Percentiles rank a stretch among this genome's conserved stretches.
Conservation (phyloP, 2,329 filamentous ascomycete species). For the Neoscytalidium dimidiatum region DNA sequence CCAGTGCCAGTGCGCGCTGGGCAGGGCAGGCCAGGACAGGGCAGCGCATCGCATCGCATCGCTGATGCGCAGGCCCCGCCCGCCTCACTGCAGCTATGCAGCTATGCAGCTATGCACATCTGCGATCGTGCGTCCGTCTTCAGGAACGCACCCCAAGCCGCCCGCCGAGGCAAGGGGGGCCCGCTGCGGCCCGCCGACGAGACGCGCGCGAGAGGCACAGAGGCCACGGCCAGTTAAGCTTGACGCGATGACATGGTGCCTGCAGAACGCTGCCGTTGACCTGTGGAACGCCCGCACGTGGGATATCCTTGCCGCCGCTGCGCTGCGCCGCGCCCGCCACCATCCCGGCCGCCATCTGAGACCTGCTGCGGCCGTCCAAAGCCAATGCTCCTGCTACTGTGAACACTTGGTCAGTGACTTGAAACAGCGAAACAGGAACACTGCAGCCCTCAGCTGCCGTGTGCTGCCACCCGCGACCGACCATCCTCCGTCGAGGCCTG, state of each 20-base stretch:
- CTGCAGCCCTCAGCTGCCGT: not conserved
- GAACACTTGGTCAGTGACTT: constrained; percentile 9
- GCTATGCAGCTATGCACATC: not conserved
- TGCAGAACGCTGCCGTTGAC: constrained; percentile 12
- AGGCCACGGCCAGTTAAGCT: not conserved
- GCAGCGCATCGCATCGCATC: too few relatives aligned
- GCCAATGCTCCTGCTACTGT: not conserved
- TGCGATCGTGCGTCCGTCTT: constrained; percentile 5
- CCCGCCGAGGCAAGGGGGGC: constrained; percentile 5
- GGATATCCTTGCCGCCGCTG: not conserved
- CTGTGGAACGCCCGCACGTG: constrained; percentile 13
- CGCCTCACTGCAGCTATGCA: not conserved
- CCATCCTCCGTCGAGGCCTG: not conserved
- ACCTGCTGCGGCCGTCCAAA: not conserved
- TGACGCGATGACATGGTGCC: constrained; percentile 6
- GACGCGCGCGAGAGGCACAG: not conserved
- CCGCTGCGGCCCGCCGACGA: constrained; percentile 1
- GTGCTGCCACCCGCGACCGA: not conserved
- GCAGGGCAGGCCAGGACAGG: too few relatives aligned
- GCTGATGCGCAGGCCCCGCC: not conserved
- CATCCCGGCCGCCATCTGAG: constrained; percentile 4
- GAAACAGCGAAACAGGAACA: constrained; percentile 2
- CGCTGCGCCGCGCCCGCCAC: not conserved
- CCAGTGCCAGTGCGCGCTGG: too few relatives aligned
- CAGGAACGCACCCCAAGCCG: not conserved